Base-by-base conservation (phyloP, 2,329 filamentous ascomycete genomes). In the Claviceps cyperi region DNA sequence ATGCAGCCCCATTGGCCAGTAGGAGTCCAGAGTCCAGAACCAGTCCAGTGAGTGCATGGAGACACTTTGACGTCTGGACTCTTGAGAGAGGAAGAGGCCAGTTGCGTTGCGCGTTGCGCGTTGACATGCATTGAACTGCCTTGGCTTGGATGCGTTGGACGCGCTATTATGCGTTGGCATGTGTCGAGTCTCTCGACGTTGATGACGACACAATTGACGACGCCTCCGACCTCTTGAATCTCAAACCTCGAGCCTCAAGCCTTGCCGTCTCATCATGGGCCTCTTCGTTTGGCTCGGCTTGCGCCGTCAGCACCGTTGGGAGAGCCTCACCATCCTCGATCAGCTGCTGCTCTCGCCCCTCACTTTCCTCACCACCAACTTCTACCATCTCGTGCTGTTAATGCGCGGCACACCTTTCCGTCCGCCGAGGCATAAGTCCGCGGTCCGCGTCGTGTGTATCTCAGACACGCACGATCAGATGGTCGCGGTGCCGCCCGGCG, bases 391-490 rank as follows among this genome's bases (percentile, higher is more conserved):
- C 46, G 67, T 91, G 50, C 75, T 84, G 37, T 70, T 72, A 57
- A 74, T 94, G 3, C 84, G 86, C 28, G 83, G 84, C 2, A 65
- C 72, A 11, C 79, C 85, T 1, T 78, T 80, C 56, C 70, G 64
- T 15, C 77, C 81, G 11, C 74, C 79, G 2, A 69, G 70, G 35
- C 69, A 73, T 50, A 71, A 69, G 50, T 70, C 69, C 1, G 68
- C 77, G 6, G 78, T 96, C 60, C 81, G 81, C 52, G 75, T 96
- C 24, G 86, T 96, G 55, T 94, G 87, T 67, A 80, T 96, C 55
- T 91, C 88, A 9, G 91, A 96, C 67, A 96, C 91, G 0, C 91
- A 96, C 68, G 80, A 78, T 52, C 72, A 76, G 41, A 73, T 73
- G 9, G 69, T 78, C 7, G 58, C 65, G 17, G 72, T 94, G 1